Base-by-base conservation (phyloP, 495 filamentous ascomycete genomes). In the Sporormia fimetaria region DNA sequence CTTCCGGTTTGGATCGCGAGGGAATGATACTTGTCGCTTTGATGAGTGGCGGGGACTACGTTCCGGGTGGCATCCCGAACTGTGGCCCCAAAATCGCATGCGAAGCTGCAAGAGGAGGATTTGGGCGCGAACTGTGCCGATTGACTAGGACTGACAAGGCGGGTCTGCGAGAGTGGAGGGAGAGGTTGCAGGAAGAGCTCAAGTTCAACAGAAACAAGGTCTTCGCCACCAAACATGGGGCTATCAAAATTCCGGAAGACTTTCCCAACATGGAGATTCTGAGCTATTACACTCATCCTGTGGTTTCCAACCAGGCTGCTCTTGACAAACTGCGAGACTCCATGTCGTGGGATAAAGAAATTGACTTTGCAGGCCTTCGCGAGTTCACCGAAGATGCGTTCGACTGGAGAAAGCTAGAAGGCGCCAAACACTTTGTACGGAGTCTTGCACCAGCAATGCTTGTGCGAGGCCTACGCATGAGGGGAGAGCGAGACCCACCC, bases 1-100 rank as follows among this genome's bases (percentile, higher is more conserved):
- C 58, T 7, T 51, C 56, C 4, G 75, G 76, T 4, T 62, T 99
- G 18, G 80, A 86, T 51, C 70, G 78, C 28, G 74, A 87, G 39
- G 90, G 87, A 2, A 95, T 99, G 88, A 78, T 96, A 25, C 58
- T 99, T 10, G 78, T 99, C 24, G 92, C 92, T 0, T 66, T 99
- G 57, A 87, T 99, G 70, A 94, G 85, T 55, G 90, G 92, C 7
- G 90, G 90, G 5, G 92, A 99, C 59, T 99, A 99, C 52, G 62
- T 87, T 7, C 86, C 90, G 1, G 84, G 83, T 37, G 92, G 92
- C 0, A 77, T 99, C 12, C 78, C 83, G 0, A 78, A 80, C 26
- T 95, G 85, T 50, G 92, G 92, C 7, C 74, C 82, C 37, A 93
- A 85, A 54, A 65, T 82, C 3, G 87, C 92, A 3, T 87, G 81